phyloP scores from a whole-genome alignment of 371 early-diverging fungal genomes.

The Globomyces sp. region DNA sequence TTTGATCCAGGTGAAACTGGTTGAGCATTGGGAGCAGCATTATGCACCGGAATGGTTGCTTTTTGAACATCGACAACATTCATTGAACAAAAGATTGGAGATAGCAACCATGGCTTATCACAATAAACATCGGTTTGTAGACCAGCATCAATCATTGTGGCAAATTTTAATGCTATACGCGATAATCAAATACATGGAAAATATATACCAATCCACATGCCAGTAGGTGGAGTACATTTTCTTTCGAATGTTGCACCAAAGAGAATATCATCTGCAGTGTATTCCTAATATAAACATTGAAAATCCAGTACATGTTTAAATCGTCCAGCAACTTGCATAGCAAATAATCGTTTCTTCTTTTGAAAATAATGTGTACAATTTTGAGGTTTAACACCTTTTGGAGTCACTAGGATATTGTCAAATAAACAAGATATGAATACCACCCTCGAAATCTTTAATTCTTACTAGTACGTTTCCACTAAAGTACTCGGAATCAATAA shows the following conservation, averaged over 20 bases:
- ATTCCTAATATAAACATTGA: slow-evolving; percentile 33
- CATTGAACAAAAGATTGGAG: slow-evolving; percentile 72
- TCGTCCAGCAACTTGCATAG: slow-evolving; percentile 68
- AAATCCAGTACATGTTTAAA: slow-evolving; percentile 54
- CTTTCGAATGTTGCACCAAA: slow-evolving; percentile 79
- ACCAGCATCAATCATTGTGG: slow-evolving; percentile 77
- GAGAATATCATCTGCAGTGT: slow-evolving; percentile 66
- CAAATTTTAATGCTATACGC: slow-evolving; percentile 61
- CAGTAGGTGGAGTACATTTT: slow-evolving; percentile 62
- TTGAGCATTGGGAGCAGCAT: slow-evolving; percentile 20
- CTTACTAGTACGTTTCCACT: slow-evolving; percentile 67
- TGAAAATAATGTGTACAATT: slow-evolving; percentile 50
- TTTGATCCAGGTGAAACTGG: slow-evolving; percentile 5
- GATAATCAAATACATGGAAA: too few species aligned
- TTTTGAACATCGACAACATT: slow-evolving; percentile 58
- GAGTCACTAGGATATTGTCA: slow-evolving; percentile 26
- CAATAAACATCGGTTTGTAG: slow-evolving; percentile 68
- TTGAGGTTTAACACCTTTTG: slow-evolving; percentile 38
- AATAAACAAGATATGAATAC: too few species aligned
- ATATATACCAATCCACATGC: slow-evolving; percentile 51
- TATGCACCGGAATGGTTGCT: slow-evolving; percentile 22
- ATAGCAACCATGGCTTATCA: slow-evolving; percentile 72
- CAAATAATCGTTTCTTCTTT: slow-evolving; percentile 55
- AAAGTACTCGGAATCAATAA: slow-evolving; percentile 64
- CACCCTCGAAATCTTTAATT: slow-evolving; percentile 58